These are phyloP conservation scores for Fusarium camptoceras DNA, from an alignment of 2,329 filamentous ascomycete species.

Conservation along the genomic window DNA sequence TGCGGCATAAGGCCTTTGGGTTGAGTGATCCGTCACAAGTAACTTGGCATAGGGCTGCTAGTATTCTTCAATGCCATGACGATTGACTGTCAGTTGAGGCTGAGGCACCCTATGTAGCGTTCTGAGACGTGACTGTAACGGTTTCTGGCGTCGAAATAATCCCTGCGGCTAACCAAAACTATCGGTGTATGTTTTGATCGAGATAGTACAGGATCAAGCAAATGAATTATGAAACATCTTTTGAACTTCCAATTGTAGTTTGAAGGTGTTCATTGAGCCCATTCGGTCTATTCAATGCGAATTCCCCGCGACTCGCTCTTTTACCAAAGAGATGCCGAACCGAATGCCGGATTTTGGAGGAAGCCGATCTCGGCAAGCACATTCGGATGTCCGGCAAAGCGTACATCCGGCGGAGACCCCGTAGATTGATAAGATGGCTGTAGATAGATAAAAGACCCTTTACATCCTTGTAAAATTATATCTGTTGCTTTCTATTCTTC, in stretches of 20 bases:
- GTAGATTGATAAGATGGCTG: constrained; percentile 34
- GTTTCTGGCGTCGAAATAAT: neutral
- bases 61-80: neutral
- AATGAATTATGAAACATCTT: neutral
- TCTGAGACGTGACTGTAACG: neutral
- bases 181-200: rapidly evolving
- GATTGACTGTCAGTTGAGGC: neutral
- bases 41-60: neutral
- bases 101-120: neutral
- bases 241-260: neutral
- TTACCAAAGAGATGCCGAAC: constrained; percentile 12
- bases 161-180: neutral
- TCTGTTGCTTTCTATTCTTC: rapidly evolving
- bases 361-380: constrained; percentile 23
- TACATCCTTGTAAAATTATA: neutral
- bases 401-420: constrained; percentile 10
- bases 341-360: neutral
- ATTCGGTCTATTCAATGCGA: neutral
- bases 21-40: neutral
- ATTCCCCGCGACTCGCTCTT: constrained; percentile 1
- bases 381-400: constrained; percentile 30
- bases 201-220: rapidly evolving
- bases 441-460: constrained; percentile 2
- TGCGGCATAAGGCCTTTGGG: neutral
- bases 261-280: neutral